Conservation (phyloP, 1,139 yeast species). For the Nadsonia starkeyi-henricii region DNA sequence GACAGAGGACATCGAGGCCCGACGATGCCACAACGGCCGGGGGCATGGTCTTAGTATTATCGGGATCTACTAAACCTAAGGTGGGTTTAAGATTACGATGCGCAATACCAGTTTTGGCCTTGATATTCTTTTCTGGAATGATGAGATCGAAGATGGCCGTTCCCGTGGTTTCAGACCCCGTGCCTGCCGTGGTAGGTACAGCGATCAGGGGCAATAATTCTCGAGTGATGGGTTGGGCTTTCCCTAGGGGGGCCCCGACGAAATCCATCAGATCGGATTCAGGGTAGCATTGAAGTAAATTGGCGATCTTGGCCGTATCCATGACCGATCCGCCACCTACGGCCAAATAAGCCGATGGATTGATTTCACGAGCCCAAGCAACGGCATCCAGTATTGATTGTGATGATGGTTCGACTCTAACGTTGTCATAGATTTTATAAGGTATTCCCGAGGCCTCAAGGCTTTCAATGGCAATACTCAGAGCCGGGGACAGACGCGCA, state of each 20-base stretch:
- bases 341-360: slow-evolving; percentile 28
- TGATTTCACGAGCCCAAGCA: slow-evolving; percentile 24
- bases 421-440: slow-evolving; percentile 26
- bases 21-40: slow-evolving; percentile 30
- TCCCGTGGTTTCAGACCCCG: slow-evolving; percentile 34
- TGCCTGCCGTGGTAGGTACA: slow-evolving; percentile 32
- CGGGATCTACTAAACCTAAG: slow-evolving; percentile 30
- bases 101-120: slow-evolving; percentile 30
- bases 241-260: slow-evolving; percentile 31
- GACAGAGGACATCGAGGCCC: slow-evolving; percentile 33
- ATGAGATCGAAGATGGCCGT: slow-evolving; percentile 28
- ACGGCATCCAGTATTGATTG: slow-evolving; percentile 27
- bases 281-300: slow-evolving; percentile 25
- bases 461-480: slow-evolving; percentile 22
- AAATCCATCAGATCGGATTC: slow-evolving; percentile 27
- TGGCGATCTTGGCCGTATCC: slow-evolving; percentile 30
- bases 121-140: slow-evolving; percentile 13
- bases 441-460: slow-evolving; percentile 25
- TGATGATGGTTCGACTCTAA: slow-evolving; percentile 29
- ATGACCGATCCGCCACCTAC: slow-evolving; percentile 32
- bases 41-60: slow-evolving; percentile 30
- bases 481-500: slow-evolving; percentile 21
- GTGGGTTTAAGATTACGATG: slow-evolving; percentile 27
- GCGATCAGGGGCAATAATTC: slow-evolving; percentile 28
- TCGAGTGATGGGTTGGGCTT: slow-evolving; percentile 25